Conservation (phyloP, 73 alveolate genomes). For the Blepharisma japonicum region DNA sequence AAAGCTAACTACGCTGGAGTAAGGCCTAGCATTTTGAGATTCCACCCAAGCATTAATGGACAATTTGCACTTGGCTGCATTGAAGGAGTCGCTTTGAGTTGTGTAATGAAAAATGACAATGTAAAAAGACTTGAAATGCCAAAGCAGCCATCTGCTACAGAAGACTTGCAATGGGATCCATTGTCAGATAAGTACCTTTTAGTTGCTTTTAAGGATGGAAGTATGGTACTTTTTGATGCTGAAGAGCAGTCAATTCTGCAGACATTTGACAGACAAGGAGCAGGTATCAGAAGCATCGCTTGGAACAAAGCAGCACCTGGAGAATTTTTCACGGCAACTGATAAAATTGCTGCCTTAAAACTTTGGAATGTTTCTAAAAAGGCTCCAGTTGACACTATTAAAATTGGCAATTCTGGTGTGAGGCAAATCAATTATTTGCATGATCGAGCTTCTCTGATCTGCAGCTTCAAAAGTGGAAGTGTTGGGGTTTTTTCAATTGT, state of each 20-base stretch:
- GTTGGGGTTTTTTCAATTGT: constrained; percentile 54
- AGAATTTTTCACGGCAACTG: constrained; percentile 61
- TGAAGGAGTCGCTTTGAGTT: constrained; percentile 37
- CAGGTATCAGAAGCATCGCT: constrained; percentile 54
- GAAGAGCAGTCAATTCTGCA: background rate
- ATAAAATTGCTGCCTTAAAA: constrained; percentile 68
- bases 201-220: constrained; percentile 48
- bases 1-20: constrained; percentile 34
- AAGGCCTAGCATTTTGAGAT: constrained; percentile 10
- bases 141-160: background rate
- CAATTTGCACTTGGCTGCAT: constrained; percentile 42
- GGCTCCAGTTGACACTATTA: constrained; percentile 53
- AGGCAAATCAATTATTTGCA: constrained; percentile 36
- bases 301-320: constrained; percentile 84
- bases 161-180: constrained; percentile 25
- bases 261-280: constrained; percentile 67
- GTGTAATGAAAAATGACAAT: constrained; percentile 30
- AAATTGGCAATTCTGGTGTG: constrained; percentile 62
- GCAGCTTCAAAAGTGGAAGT: constrained; percentile 56
- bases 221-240: constrained; percentile 9
- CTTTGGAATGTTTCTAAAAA: constrained; percentile 76
- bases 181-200: constrained; percentile 41
- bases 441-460: background rate
- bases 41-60: constrained; percentile 31
- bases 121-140: constrained; percentile 3